Percentiles rank a stretch among this genome's conserved stretches.
Evolutionary conservation across 345 rosid genomes (phyloP).

Genomic region (Gossypioides kirkii): DNA sequence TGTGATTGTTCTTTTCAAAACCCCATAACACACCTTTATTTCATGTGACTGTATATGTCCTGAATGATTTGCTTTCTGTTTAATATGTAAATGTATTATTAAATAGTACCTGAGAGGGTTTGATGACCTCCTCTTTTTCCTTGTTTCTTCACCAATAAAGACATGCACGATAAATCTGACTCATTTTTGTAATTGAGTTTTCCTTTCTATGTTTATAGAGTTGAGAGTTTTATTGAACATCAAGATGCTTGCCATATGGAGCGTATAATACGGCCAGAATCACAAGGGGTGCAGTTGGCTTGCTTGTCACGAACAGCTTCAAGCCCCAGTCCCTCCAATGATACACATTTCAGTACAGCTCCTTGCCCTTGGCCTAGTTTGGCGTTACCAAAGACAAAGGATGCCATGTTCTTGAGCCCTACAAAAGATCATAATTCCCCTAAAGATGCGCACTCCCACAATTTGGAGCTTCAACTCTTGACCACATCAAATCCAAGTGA

Average conservation of each 20-base stretch:
- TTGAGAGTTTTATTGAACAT: slow-evolving; percentile 97
- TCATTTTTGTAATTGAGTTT: neutral
- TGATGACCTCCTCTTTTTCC: slow-evolving; percentile 17
- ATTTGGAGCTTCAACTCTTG: slow-evolving; percentile 64
- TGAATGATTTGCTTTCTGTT: slow-evolving; percentile 15
- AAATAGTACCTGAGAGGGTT: slow-evolving; percentile 9
- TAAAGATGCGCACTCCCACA: slow-evolving; percentile 27
- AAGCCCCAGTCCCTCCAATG: slow-evolving; percentile 57
- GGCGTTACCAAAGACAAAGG: slow-evolving; percentile 29
- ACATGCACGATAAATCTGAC: neutral
- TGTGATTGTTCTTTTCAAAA: neutral
- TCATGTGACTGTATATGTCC: neutral
- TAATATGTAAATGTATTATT: neutral
- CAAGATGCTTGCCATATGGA: slow-evolving; percentile 82
- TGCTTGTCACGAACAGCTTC: slow-evolving; percentile 62
- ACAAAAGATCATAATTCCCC: slow-evolving; percentile 18
- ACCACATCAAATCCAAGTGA: slow-evolving; percentile 22
- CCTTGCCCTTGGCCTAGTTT: slow-evolving; percentile 32
- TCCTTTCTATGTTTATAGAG: slow-evolving; percentile 35
- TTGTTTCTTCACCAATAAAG: slow-evolving; percentile 17
- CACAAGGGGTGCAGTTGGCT: slow-evolving; percentile 38
- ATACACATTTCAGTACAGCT: slow-evolving; percentile 41
- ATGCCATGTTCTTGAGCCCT: slow-evolving; percentile 26
- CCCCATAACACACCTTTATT: neutral
- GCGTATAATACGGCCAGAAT: slow-evolving; percentile 35